Base-by-base conservation (phyloP, 2,329 filamentous ascomycete genomes). In the Colletotrichum higginsianum region DNA sequence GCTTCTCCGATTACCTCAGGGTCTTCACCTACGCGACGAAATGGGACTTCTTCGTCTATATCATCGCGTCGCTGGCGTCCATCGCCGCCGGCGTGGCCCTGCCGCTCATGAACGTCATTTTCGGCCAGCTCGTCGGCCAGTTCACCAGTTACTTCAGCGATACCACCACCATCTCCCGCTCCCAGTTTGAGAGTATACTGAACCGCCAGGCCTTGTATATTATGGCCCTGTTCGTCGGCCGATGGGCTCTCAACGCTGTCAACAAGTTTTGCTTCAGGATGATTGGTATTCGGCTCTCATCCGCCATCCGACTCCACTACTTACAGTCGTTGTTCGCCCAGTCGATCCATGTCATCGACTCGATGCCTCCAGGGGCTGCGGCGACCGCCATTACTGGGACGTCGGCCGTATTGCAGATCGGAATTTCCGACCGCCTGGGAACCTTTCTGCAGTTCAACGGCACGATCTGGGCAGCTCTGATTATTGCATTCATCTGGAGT, bases 161-260 rank as follows among this genome's bases (percentile, higher is more conserved):
- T 75, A 76, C 57, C 66, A 77, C 72, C 57, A 75, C 53, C 66
- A 75, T 58, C 75, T 78, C 73, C 75, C 75, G 44, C 65, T 73
- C 58, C 16, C 50, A 72, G 44, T 77, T 76, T 62, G 60, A 72
- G 47, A 57, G 57, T 40, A 56, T 65, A 8, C 71, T 71, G 13
- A 67, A 73, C 63, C 58, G 60, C 18, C 69, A 79, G 15, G 78
- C 76, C 2, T 58, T 79, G 0, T 93, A 91, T 79, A 90, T 94
- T 76, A 87, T 94, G 67, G 89, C 90, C 66, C 84, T 95, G 9
- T 95, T 94, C 79, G 80, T 94, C 52, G 92, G 83, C 16, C 89
- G 91, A 57, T 91, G 93, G 74, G 77, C 83, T 21, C 82, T 93
- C 50, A 89, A 88, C 72, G 94, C 93, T 74, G 82, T 91, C 71